phyloP scores from a whole-genome alignment of 1,139 yeast genomes.

The Hansenula lynferdii region DNA sequence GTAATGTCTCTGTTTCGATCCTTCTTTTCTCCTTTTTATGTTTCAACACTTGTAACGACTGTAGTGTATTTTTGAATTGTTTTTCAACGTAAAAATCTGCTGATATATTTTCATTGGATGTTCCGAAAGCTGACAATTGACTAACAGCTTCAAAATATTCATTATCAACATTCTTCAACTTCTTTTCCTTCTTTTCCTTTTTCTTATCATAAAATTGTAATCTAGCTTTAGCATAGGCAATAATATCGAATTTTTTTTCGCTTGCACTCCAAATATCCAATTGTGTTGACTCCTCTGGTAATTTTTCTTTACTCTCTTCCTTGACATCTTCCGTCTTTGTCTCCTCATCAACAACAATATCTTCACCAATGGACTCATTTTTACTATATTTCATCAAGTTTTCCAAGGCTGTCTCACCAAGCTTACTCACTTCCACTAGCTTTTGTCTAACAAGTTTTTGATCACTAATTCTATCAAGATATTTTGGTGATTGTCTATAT shows the following conservation, averaged over 20 bases:
- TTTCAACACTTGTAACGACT: slow-evolving; percentile 12
- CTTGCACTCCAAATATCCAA: slow-evolving; percentile 9
- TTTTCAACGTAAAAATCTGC: slow-evolving; percentile 12
- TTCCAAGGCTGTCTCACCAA: slow-evolving; percentile 75
- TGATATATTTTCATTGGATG: slow-evolving; percentile 1
- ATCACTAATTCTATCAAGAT: slow-evolving; percentile 58
- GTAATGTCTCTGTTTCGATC: slow-evolving; percentile 7
- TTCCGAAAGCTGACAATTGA: slow-evolving; percentile 10
- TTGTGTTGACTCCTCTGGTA: slow-evolving; percentile 2
- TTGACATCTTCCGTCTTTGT: slow-evolving; percentile 17
- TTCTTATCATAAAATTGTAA: slow-evolving; percentile 26
- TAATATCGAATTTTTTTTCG: slow-evolving; percentile 44
- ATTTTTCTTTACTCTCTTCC: background rate
- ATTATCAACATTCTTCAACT: slow-evolving; percentile 18
- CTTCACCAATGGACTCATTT: slow-evolving; percentile 27
- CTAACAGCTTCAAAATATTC: slow-evolving; percentile 8
- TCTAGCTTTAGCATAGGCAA: slow-evolving; percentile 48
- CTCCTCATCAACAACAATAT: slow-evolving; percentile 8
- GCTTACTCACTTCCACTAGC: slow-evolving; percentile 72
- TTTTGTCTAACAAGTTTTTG: slow-evolving; percentile 66
- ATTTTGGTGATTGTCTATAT: slow-evolving; percentile 70
- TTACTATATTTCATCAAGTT: slow-evolving; percentile 33
- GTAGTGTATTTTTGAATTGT: slow-evolving; percentile 13
- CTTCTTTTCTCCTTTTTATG: slow-evolving; percentile 12
- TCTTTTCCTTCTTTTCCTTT: slow-evolving; percentile 26